Evolutionary conservation across 208 protist species (phyloP).

Genomic region (Acanthamoeba pearcei): DNA sequence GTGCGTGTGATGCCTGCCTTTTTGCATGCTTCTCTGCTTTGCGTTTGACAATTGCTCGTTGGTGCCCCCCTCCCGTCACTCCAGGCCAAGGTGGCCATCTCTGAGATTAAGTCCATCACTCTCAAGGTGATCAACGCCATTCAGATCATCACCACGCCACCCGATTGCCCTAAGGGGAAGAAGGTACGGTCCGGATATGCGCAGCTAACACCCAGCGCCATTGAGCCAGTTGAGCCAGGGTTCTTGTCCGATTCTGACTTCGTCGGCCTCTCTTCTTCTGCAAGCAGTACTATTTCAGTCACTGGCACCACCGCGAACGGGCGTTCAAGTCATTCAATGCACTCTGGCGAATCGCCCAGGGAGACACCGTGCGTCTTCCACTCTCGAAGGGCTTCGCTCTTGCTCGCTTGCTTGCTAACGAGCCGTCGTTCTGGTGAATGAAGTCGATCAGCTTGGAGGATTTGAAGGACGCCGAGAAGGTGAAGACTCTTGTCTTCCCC

Average conservation of each 20-base stretch:
- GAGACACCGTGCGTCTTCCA: conserved; percentile 16
- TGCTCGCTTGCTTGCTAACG: neutral
- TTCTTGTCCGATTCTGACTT: neutral
- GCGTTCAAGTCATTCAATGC: conserved; percentile 64
- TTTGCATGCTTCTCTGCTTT: too few relatives aligned
- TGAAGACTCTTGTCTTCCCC: neutral
- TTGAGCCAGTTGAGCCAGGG: neutral
- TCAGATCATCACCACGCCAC: conserved; percentile 29
- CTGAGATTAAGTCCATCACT: conserved; percentile 28
- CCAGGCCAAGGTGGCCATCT: conserved; percentile 30
- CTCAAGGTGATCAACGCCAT: conserved; percentile 71
- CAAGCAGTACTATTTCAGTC: conserved; percentile 50
- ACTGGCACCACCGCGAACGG: conserved; percentile 72
- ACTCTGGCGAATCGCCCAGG: conserved; percentile 26
- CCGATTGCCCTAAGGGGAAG: conserved; percentile 44
- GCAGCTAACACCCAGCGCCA: neutral
- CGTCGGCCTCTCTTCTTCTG: neutral
- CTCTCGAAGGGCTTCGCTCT: neutral
- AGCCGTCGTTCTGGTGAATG: neutral
- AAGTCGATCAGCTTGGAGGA: conserved; percentile 59
- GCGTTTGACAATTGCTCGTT: too few relatives aligned
- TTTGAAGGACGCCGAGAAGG: conserved; percentile 28
- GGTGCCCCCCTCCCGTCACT: neutral
- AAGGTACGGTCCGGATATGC: neutral
- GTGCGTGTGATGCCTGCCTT: neutral